Evolutionary conservation across 306 rosid species (phyloP).

Genomic region (Lablab purpureus): DNA sequence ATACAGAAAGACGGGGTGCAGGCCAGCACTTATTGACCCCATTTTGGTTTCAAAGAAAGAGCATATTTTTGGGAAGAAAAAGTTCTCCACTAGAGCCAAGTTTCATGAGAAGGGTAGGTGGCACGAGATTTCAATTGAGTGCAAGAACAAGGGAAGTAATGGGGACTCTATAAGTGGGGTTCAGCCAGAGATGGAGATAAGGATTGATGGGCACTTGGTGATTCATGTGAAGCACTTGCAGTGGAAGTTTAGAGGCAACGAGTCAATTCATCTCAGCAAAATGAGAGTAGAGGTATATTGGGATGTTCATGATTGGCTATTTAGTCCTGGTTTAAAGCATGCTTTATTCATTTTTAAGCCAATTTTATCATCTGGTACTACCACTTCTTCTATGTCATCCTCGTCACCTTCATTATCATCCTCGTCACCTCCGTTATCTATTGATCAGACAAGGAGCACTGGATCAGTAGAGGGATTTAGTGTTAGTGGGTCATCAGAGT

Average conservation of each 20-base stretch:
- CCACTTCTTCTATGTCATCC: conserved; percentile 44
- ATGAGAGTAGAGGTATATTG: conserved; percentile 83
- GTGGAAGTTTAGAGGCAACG: conserved; percentile 95
- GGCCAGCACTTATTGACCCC: conserved; percentile 85
- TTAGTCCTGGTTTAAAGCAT: conserved; percentile 86
- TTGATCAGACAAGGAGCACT: conserved; percentile 55
- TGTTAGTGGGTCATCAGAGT: conserved; percentile 76
- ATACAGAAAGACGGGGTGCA: conserved; percentile 70
- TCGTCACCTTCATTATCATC: conserved; percentile 49
- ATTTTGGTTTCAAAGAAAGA: conserved; percentile 78
- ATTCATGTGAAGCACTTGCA: conserved; percentile 87
- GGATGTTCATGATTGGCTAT: conserved; percentile 96
- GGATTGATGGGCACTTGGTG: conserved; percentile 76
- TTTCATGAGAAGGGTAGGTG: conserved; percentile 76
- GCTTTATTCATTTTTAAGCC: conserved; percentile 91
- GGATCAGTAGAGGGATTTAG: conserved; percentile 66
- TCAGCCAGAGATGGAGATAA: conserved; percentile 94
- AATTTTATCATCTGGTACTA: conserved; percentile 48
- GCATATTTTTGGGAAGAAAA: conserved; percentile 83
- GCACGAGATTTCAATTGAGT: conserved; percentile 83
- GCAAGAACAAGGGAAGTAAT: conserved; percentile 55
- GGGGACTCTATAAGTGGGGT: conserved; percentile 51
- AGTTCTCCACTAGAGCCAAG: conserved; percentile 72
- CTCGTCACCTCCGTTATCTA: conserved; percentile 61
- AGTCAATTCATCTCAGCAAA: conserved; percentile 73